Evolutionary conservation across 2,329 filamentous ascomycete species (phyloP).

Genomic region (Neurospora sp.): DNA sequence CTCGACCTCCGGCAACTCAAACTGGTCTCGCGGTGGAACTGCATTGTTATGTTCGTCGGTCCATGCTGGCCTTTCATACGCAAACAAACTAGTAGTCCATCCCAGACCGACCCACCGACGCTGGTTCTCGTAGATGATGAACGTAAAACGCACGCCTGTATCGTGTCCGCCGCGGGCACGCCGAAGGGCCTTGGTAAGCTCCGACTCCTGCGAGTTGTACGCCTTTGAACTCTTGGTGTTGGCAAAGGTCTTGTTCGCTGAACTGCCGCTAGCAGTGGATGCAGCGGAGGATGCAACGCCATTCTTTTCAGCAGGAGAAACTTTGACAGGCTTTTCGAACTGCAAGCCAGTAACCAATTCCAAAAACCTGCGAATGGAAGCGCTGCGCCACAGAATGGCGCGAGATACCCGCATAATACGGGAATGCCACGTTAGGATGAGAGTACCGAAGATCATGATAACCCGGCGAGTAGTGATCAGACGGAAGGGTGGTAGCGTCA

Average conservation of each 20-base stretch:
- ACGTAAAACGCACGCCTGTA: constrained; percentile 87
- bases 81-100: constrained; percentile 85
- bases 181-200: constrained; percentile 35
- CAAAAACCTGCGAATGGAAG: constrained; percentile 58
- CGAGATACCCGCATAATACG: constrained; percentile 75
- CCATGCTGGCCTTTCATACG: constrained; percentile 84
- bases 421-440: constrained; percentile 86
- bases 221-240: not conserved
- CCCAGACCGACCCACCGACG: constrained; percentile 88
- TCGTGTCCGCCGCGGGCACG: constrained; percentile 40
- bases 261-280: constrained; percentile 19
- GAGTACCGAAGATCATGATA: constrained; percentile 73
- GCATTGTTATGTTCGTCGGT: constrained; percentile 90
- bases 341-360: constrained; percentile 70
- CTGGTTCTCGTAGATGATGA: constrained; percentile 94
- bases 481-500: constrained; percentile 73
- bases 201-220: constrained; percentile 30
- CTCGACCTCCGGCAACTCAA: constrained; percentile 52
- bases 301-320: constrained; percentile 7
- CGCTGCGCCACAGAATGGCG: constrained; percentile 83
- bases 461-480: constrained; percentile 82
- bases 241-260: constrained; percentile 17
- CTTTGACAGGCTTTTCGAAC: constrained; percentile 44
- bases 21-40: constrained; percentile 62
- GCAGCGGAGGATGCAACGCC: constrained; percentile 23